Conservation (phyloP, 1,284 basidiomycete genomes). For the Puccinia polysora region DNA sequence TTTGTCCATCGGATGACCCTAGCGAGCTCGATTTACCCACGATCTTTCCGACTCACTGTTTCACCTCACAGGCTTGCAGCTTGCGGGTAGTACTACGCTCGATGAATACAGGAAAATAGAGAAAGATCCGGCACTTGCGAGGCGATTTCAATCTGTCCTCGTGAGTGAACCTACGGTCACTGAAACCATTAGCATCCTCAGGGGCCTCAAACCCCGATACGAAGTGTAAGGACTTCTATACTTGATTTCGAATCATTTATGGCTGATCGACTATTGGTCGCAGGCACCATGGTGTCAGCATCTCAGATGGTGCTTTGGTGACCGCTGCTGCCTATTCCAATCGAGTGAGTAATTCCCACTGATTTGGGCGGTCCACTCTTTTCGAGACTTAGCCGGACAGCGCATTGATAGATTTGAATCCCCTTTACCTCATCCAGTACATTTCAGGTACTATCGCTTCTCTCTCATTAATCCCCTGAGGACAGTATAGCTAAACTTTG, state of each 20-base stretch:
- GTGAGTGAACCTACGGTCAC: conserved; percentile 80
- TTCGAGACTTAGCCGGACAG: not conserved
- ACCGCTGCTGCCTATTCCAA: conserved; percentile 58
- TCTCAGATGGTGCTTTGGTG: conserved; percentile 78
- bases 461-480: not conserved
- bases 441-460: conserved; percentile 29
- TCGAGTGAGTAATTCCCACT: conserved; percentile 18
- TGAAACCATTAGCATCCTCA: conserved; percentile 63
- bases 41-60: conserved; percentile 53
- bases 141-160: conserved; percentile 79
- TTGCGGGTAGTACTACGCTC: conserved; percentile 83
- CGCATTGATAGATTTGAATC: too few species aligned
- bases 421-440: conserved; percentile 45
- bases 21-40: not conserved
- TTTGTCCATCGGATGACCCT: not conserved
- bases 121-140: conserved; percentile 83
- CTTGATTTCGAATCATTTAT: not conserved
- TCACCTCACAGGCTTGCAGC: conserved; percentile 73
- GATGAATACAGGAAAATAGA: conserved; percentile 82
- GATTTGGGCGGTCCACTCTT: not conserved
- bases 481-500: not conserved
- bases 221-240: conserved; percentile 58
- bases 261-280: not conserved
- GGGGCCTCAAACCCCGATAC: conserved; percentile 76
- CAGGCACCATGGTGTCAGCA: conserved; percentile 78